Conservation (phyloP, 108 stramenopile genomes). For the Cyclotella atomus region DNA sequence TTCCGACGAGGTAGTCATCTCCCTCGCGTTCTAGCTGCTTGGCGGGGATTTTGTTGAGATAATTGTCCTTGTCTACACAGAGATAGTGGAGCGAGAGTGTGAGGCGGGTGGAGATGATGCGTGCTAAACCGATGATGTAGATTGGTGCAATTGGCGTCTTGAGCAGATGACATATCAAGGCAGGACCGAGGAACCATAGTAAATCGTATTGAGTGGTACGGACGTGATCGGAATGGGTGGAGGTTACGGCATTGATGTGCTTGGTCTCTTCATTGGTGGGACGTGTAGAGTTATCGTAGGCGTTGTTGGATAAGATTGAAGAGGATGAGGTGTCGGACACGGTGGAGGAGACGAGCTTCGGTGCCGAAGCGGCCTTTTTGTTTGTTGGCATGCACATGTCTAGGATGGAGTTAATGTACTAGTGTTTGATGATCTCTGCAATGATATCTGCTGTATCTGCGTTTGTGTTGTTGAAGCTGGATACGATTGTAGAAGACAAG, state of each 20-base stretch:
- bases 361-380: not conserved
- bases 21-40: constrained; percentile 67
- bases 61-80: constrained; percentile 73
- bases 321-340: constrained; percentile 32
- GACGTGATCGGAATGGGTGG: constrained; percentile 61
- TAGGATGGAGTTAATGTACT: not conserved
- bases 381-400: constrained; percentile 19
- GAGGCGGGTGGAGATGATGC: constrained; percentile 62
- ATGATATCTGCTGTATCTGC: too few relatives aligned
- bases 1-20: constrained; percentile 67
- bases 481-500: too few relatives aligned
- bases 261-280: constrained; percentile 49
- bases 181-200: constrained; percentile 57
- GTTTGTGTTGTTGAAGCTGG: too few relatives aligned
- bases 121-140: constrained; percentile 61
- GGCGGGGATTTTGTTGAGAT: constrained; percentile 64
- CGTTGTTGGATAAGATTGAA: constrained; percentile 41
- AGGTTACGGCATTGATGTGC: constrained; percentile 57
- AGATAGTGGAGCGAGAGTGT: constrained; percentile 64
- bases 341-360: not conserved
- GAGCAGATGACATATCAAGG: constrained; percentile 47
- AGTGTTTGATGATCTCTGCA: not conserved
- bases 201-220: constrained; percentile 66
- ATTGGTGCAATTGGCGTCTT: constrained; percentile 58
- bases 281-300: constrained; percentile 44